phyloP scores from a whole-genome alignment of 768 basidiomycete genomes.

The Baorangia bicolor region DNA sequence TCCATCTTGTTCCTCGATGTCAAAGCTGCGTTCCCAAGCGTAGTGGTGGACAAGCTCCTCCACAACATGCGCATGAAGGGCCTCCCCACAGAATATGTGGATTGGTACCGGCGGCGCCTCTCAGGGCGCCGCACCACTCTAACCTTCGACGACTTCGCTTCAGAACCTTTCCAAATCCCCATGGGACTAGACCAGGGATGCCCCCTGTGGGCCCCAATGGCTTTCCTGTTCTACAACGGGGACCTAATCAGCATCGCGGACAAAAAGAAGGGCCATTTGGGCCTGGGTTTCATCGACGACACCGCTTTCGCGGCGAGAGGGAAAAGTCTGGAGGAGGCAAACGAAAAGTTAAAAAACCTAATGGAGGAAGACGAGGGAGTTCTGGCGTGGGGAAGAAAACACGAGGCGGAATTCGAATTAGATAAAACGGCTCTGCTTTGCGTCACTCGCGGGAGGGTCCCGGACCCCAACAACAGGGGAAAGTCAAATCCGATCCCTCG shows the following conservation, averaged over 20 bases:
- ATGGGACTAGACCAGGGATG: slow-evolving; percentile 34
- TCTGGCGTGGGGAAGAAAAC: not conserved
- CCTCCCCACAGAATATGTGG: no score
- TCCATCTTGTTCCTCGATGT: not conserved
- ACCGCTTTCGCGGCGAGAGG: not conserved
- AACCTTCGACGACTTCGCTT: slow-evolving; percentile 25
- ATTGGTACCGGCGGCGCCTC: no score
- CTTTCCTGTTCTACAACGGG: slow-evolving; percentile 32
- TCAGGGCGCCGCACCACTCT: no score
- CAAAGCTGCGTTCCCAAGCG: not conserved
- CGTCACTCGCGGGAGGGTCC: no score
- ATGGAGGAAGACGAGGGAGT: not conserved
- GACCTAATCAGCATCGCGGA: slow-evolving; percentile 12
- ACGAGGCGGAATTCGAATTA: not conserved
- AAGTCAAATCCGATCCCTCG: no score
- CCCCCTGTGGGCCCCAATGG: slow-evolving; percentile 27
- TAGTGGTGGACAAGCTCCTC: no score
- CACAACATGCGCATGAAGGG: no score
- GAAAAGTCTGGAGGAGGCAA: not conserved
- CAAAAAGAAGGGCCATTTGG: not conserved
- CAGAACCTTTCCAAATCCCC: slow-evolving; percentile 12
- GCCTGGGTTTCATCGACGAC: slow-evolving; percentile 7
- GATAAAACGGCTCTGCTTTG: not conserved
- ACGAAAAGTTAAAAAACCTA: not conserved
- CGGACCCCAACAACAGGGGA: no score